Evolutionary conservation across 306 rosid species (phyloP).

Genomic region (Hippophae rhamnoides): DNA sequence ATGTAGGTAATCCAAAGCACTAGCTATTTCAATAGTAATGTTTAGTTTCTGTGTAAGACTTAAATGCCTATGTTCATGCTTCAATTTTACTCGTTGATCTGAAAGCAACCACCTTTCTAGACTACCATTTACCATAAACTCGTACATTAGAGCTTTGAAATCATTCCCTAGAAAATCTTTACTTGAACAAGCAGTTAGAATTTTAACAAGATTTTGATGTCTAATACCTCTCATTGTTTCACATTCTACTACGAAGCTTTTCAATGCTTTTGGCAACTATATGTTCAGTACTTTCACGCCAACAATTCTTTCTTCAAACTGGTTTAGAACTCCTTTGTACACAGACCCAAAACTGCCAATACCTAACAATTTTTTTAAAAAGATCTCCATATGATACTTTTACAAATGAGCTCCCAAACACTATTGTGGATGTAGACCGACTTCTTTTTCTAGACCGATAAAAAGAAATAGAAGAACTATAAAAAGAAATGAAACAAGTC

Average conservation of each 20-base stretch:
- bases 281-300: slow-evolving; percentile 24
- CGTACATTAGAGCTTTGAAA: neutral
- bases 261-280: slow-evolving; percentile 7
- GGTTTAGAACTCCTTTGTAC: slow-evolving; percentile 15
- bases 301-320: neutral
- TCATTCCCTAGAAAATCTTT: neutral
- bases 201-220: slow-evolving; percentile 16
- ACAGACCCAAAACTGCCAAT: slow-evolving; percentile 23
- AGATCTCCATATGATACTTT: slow-evolving; percentile 24
- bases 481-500: slow-evolving; percentile 3
- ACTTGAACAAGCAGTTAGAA: slow-evolving; percentile 11
- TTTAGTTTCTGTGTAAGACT: no score
- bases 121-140: no score
- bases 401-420: slow-evolving; percentile 4
- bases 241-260: neutral
- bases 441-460: slow-evolving; percentile 2
- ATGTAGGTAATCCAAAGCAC: no score
- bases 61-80: no score
- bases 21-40: no score
- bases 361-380: slow-evolving; percentile 22
- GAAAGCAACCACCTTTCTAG: no score
- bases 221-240: no score
- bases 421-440: neutral
- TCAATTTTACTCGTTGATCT: no score
- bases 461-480: neutral